phyloP scores from a whole-genome alignment of 2,329 filamentous ascomycete species.

The Pseudogymnoascus sp. region DNA sequence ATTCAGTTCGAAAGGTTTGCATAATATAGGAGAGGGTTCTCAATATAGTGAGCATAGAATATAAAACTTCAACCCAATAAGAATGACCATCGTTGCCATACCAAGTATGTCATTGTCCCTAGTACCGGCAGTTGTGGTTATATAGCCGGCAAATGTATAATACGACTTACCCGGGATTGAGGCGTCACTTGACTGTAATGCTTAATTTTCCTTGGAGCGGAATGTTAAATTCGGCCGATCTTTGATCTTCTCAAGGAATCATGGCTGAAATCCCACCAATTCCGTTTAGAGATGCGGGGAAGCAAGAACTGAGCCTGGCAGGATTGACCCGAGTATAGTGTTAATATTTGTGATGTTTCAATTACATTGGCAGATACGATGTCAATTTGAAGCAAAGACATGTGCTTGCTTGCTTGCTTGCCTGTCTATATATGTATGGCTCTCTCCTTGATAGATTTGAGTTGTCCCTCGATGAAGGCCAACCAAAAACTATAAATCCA shows the following conservation, averaged over 20 bases:
- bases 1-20: background rate
- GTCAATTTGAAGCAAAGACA: background rate
- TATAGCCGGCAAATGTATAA: background rate
- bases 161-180: background rate
- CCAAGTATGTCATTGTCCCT: background rate
- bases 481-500: background rate
- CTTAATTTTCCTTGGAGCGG: conserved; percentile 1
- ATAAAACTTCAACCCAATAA: background rate
- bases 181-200: background rate
- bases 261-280: background rate
- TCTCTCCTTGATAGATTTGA: background rate
- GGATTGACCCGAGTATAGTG: background rate
- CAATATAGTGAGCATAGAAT: background rate
- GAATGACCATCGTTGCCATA: background rate
- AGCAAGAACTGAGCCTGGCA: background rate
- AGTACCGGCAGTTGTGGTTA: background rate
- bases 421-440: background rate
- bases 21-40: background rate
- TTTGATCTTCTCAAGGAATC: background rate
- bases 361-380: background rate
- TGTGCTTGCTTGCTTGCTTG: background rate
- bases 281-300: background rate
- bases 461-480: background rate
- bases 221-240: background rate
- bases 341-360: background rate